A percentile compares a stretch with the other conserved stretches of the same genome.
Conservation (phyloP, 257 asterid species). For the Anisodus acutangulus region DNA sequence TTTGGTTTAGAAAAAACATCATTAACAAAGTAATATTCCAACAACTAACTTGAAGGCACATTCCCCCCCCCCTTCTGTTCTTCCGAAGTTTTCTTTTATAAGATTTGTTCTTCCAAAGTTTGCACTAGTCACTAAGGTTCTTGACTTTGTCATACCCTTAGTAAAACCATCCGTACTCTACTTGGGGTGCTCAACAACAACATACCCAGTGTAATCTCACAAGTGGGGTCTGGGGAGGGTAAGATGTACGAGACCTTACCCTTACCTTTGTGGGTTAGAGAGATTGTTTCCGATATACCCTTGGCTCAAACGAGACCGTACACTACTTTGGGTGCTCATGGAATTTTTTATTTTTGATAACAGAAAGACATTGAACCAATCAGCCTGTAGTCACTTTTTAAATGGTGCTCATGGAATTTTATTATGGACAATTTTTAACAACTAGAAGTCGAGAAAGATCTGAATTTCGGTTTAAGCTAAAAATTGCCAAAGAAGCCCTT, state of each 20-base stretch:
- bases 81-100: background rate
- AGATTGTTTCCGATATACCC: no score
- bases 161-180: background rate
- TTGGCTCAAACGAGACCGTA: no score
- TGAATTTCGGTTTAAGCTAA: background rate
- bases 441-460: background rate
- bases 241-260: no score
- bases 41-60: background rate
- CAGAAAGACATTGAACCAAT: no score
- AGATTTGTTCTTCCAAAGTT: background rate
- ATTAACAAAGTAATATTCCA: background rate
- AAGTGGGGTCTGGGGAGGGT: no score
- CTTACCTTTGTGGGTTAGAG: no score
- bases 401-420: background rate
- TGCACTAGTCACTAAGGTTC: background rate
- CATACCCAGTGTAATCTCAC: no score
- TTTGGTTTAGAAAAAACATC: background rate
- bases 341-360: background rate
- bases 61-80: background rate
- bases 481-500: background rate
- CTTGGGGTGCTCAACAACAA: background rate
- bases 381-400: no score
- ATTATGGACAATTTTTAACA: background rate
- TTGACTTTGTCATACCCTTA: background rate
- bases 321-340: background rate